Evolutionary conservation across 164 flowering plant species (phyloP).

Genomic region (Macadamia tetraphylla): DNA sequence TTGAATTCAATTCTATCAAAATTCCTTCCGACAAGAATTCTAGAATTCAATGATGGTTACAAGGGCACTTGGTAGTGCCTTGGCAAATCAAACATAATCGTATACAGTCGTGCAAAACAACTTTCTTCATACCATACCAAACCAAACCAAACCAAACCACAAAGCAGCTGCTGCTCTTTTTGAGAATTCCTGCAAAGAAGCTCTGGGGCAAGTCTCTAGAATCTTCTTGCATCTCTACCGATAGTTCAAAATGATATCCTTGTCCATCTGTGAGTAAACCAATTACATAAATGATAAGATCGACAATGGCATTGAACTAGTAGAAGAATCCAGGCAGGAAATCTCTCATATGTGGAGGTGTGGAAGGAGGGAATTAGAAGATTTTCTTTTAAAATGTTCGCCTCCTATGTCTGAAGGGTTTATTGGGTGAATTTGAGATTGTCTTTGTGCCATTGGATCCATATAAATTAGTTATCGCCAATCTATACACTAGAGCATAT

Average conservation of each 20-base stretch:
- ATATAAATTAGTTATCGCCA: slow-evolving; percentile 9
- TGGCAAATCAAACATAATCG: neutral
- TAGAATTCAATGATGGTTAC: neutral
- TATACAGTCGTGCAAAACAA: neutral
- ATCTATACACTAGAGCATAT: too few relatives aligned
- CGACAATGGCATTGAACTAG: neutral
- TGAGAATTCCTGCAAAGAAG: neutral
- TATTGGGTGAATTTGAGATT: too few relatives aligned
- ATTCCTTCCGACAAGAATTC: neutral
- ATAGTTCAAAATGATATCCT: slow-evolving; percentile 12
- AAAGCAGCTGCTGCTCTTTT: neutral
- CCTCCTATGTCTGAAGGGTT: too few relatives aligned
- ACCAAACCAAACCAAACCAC: neutral
- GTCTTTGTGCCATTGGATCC: too few relatives aligned
- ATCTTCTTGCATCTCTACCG: neutral
- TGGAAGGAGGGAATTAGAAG: too few relatives aligned
- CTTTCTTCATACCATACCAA: neutral
- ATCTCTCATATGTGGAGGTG: too few relatives aligned
- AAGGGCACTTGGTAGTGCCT: neutral
- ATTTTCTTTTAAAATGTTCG: too few relatives aligned
- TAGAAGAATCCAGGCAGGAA: neutral
- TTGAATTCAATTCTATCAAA: neutral
- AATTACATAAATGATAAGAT: slow-evolving; percentile 1
- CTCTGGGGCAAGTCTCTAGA: neutral
- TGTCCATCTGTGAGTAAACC: slow-evolving; percentile 13